Percentiles rank a stretch among this genome's conserved stretches.
These are phyloP conservation scores for Rhodotorula sp. DNA, from an alignment of 1,284 basidiomycete species.

Conservation along the genomic window DNA sequence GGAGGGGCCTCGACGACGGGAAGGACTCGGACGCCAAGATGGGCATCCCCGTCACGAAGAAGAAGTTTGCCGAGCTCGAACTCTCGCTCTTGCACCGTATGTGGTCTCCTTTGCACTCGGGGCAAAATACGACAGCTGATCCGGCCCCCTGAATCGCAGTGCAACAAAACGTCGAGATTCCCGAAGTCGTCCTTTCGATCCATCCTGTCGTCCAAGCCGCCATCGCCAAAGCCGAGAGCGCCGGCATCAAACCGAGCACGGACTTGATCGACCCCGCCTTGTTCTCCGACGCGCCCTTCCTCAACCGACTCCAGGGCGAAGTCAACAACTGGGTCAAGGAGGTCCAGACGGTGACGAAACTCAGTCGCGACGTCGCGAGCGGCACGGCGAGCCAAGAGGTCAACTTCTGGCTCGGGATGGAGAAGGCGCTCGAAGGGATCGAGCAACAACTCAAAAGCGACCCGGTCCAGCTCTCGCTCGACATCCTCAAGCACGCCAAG, in stretches of 20 bases:
- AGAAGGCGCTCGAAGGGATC: conserved; percentile 87
- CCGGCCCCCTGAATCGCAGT: conserved; percentile 48
- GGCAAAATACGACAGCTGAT: too few relatives aligned
- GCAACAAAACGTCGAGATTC: conserved; percentile 98
- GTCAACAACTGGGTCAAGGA: conserved; percentile 99
- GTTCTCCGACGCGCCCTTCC: conserved; percentile 83
- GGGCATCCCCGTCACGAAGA: conserved; percentile 98
- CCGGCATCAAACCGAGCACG: conserved; percentile 65
- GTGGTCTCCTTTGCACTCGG: background rate
- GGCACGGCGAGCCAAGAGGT: conserved; percentile 98
- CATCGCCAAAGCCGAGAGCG: conserved; percentile 69
- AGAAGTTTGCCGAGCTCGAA: conserved; percentile 98
- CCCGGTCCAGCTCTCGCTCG: conserved; percentile 91
- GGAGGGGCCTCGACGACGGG: conserved; percentile 45
- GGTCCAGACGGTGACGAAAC: conserved; percentile 93
- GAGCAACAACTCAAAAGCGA: conserved; percentile 88
- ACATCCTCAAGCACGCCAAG: conserved; percentile 91
- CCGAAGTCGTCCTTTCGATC: conserved; percentile 87
- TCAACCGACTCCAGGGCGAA: conserved; percentile 88
- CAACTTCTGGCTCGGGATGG: conserved; percentile 97
- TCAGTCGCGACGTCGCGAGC: conserved; percentile 82
- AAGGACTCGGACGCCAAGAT: conserved; percentile 68
- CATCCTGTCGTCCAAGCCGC: conserved; percentile 86
- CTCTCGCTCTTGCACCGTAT: conserved; percentile 78
- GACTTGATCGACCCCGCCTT: conserved; percentile 70